phyloP scores from a whole-genome alignment of 108 stramenopile genomes.

The Chaetoceros tenuissimus region DNA sequence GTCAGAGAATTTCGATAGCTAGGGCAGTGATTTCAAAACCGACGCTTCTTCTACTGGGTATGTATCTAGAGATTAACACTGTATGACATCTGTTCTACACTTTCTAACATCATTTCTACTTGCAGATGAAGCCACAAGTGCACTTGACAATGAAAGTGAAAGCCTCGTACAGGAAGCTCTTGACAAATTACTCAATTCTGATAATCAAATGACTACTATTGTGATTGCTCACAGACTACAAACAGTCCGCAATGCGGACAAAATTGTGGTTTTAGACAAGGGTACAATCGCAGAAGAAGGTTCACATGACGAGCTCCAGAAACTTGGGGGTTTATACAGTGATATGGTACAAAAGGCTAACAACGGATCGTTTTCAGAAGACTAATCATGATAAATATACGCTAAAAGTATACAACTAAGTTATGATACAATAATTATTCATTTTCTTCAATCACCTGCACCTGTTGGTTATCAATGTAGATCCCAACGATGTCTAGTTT shows the following conservation, averaged over 20 bases:
- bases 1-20: constrained; percentile 88
- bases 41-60: constrained; percentile 54
- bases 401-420: too few species aligned
- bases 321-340: constrained; percentile 16
- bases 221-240: constrained; percentile 83
- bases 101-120: too few species aligned
- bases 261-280: constrained; percentile 67
- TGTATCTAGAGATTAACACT: too few species aligned
- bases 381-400: neutral
- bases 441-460: neutral
- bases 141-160: constrained; percentile 52
- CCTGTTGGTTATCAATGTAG: neutral
- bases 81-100: too few species aligned
- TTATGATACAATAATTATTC: too few species aligned
- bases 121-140: constrained; percentile 83
- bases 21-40: constrained; percentile 78
- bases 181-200: constrained; percentile 45
- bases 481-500: constrained; percentile 29
- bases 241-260: constrained; percentile 77
- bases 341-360: constrained; percentile 24
- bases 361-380: neutral
- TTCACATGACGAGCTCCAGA: constrained; percentile 71
- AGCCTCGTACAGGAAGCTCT: constrained; percentile 68
- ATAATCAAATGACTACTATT: constrained; percentile 32
- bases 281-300: constrained; percentile 69